phyloP scores from a whole-genome alignment of 208 protist genomes.

The Trypanosoma mega region DNA sequence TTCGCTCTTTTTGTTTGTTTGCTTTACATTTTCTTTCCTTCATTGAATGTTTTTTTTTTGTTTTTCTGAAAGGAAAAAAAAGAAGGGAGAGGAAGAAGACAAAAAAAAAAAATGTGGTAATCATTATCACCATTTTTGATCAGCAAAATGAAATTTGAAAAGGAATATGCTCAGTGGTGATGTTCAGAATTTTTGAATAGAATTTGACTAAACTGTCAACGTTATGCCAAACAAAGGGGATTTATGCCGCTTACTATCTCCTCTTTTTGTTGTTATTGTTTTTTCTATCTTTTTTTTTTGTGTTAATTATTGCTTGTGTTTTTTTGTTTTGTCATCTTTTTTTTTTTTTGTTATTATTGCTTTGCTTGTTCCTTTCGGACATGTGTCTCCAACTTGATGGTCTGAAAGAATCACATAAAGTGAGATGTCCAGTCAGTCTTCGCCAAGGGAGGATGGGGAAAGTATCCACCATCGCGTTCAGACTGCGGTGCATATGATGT shows the following conservation, averaged over 20 bases:
- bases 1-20: conserved; percentile 7
- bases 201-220: too few species aligned
- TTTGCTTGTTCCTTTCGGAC: not conserved
- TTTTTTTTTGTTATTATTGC: conserved; percentile 10
- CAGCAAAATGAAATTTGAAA: too few species aligned
- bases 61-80: not conserved
- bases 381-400: too few species aligned
- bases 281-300: conserved; percentile 9
- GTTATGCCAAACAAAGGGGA: not conserved
- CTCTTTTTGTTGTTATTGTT: not conserved
- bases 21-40: conserved; percentile 15
- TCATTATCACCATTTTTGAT: not conserved
- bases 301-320: conserved; percentile 10
- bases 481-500: conserved; percentile 64
- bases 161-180: too few species aligned
- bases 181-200: too few species aligned
- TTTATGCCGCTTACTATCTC: not conserved
- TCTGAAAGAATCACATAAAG: not conserved
- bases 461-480: conserved; percentile 52
- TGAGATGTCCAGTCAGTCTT: not conserved
- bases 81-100: not conserved
- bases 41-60: not conserved
- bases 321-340: conserved; percentile 16
- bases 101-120: conserved; percentile 12
- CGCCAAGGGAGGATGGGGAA: conserved; percentile 12